phyloP scores from a whole-genome alignment of 441 rosid genomes.

The Eruca vesicaria region DNA sequence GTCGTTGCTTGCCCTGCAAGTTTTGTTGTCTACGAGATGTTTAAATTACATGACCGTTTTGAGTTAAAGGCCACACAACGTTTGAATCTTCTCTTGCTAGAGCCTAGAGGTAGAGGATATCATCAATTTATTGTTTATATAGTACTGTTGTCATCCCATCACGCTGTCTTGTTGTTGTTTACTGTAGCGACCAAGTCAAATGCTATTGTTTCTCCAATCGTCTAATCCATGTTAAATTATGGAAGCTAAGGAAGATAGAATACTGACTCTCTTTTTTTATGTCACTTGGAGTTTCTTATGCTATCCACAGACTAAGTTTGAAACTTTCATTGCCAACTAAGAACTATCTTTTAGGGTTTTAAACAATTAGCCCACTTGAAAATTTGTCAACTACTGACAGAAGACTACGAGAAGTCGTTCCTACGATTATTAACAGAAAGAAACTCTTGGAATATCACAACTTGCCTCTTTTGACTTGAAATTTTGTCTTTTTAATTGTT shows the following conservation, averaged over 20 bases:
- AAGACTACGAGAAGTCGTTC: not conserved
- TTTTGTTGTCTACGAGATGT: not conserved
- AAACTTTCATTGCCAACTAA: conserved; percentile 23
- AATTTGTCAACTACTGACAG: conserved; percentile 20
- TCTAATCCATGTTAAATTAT: not conserved
- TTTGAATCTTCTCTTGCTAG: not conserved
- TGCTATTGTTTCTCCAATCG: not conserved
- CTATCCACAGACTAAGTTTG: not conserved
- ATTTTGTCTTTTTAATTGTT: not conserved
- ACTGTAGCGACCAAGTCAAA: not conserved
- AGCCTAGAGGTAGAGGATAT: not conserved
- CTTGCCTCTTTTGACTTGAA: conserved; percentile 8
- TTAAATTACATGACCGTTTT: not conserved
- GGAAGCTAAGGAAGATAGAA: not conserved
- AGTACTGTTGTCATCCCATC: not conserved
- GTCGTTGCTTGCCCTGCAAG: not conserved
- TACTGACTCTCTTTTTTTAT: not conserved
- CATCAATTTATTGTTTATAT: not conserved
- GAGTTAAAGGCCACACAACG: not conserved
- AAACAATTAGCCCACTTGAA: conserved; percentile 10
- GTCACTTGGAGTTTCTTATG: conserved; percentile 22
- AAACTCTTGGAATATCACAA: not conserved
- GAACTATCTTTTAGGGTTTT: conserved; percentile 1
- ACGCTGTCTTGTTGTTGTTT: not conserved
- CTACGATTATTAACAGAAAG: not conserved